These are phyloP conservation scores for Ceratobasidium sp. DNA, from an alignment of 1,284 basidiomycete species.

Conservation along the genomic window DNA sequence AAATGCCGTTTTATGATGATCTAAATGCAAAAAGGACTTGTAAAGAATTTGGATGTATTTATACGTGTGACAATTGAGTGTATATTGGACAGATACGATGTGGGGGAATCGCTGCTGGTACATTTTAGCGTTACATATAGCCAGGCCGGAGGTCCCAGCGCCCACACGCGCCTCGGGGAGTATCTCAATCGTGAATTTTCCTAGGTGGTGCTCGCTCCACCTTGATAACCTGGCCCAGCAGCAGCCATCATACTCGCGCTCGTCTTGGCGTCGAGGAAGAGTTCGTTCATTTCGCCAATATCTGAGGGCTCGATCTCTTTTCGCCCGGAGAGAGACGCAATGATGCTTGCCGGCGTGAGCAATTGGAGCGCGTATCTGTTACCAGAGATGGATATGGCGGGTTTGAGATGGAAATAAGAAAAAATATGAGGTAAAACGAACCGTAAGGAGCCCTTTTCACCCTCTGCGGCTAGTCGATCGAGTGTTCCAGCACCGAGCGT, in stretches of 20 bases:
- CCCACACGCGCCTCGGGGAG: neutral
- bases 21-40: constrained; percentile 27
- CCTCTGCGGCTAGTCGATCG: constrained; percentile 85
- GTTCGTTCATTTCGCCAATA: constrained; percentile 90
- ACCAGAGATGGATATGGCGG: too few relatives aligned
- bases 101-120: constrained; percentile 20
- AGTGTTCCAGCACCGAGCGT: constrained; percentile 83
- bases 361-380: constrained; percentile 94
- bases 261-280: constrained; percentile 95
- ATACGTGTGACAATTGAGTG: constrained; percentile 25
- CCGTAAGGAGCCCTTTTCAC: constrained; percentile 87
- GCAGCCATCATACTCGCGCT: constrained; percentile 70
- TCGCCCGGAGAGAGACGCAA: constrained; percentile 82
- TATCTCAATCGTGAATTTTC: neutral
- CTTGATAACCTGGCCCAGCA: constrained; percentile 55
- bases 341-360: constrained; percentile 92
- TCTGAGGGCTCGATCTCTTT: constrained; percentile 88
- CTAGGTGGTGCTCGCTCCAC: constrained; percentile 6
- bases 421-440: constrained; percentile 59
- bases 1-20: neutral
- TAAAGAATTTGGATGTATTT: constrained; percentile 19
- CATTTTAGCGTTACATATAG: neutral
- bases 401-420: too few relatives aligned
- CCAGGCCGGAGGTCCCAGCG: neutral
- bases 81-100: neutral